phyloP scores from a whole-genome alignment of 2,329 filamentous ascomycete species.

The Macroventuria anomochaeta region DNA sequence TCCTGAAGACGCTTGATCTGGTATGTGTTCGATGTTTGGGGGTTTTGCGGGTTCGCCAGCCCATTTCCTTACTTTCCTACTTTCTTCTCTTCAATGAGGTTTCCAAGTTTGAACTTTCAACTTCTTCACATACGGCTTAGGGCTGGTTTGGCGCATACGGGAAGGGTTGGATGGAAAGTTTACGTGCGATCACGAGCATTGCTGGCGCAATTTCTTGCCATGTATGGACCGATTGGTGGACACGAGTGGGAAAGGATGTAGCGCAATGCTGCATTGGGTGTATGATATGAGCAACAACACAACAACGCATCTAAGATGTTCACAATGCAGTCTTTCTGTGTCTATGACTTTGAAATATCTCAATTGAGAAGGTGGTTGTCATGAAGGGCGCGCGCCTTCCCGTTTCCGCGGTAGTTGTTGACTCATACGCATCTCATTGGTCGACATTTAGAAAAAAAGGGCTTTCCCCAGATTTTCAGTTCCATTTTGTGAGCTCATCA shows the following conservation, averaged over 20 bases:
- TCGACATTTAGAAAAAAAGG: constrained; percentile 2
- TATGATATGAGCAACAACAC: constrained; percentile 12
- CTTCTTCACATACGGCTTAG: constrained; percentile 7
- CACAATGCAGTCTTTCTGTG: background rate
- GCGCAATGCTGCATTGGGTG: constrained; percentile 1
- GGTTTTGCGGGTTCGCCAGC: background rate
- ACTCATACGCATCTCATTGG: constrained; percentile 1
- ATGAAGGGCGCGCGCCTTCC: constrained; percentile 21
- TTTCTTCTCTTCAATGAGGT: background rate
- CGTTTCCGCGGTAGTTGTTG: constrained; percentile 2
- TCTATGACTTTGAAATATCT: background rate
- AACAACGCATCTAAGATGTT: constrained; percentile 9
- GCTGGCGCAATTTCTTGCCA: constrained; percentile 15
- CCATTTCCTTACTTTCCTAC: background rate
- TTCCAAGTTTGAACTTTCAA: background rate
- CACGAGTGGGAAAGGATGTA: background rate
- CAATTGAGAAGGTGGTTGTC: background rate
- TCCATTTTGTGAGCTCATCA: background rate
- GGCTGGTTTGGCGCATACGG: constrained; percentile 7
- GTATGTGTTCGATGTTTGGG: background rate
- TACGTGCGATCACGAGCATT: constrained; percentile 14
- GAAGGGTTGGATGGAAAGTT: background rate
- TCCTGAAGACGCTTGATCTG: constrained; percentile 40
- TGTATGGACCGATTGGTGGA: constrained; percentile 14
- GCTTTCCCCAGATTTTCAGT: constrained; percentile 9